A percentile compares a stretch with the other conserved stretches of the same genome.
These are phyloP conservation scores for Saturnispora galanensis DNA, from an alignment of 805 yeast species.

Conservation along the genomic window DNA sequence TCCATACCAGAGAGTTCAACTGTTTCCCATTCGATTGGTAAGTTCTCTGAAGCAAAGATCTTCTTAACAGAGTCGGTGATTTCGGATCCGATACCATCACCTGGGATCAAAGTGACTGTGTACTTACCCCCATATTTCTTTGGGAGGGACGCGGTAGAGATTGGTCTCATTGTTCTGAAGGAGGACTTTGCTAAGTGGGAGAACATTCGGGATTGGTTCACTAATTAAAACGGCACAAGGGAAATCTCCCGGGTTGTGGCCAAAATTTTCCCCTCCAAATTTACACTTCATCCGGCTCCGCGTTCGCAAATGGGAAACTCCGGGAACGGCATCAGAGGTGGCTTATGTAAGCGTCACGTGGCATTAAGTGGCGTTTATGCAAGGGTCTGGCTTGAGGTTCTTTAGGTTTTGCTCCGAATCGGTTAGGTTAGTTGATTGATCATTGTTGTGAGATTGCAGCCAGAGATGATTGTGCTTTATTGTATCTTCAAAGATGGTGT, in stretches of 20 bases:
- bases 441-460: too few species aligned
- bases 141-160: slow-evolving; percentile 41
- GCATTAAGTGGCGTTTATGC: too few species aligned
- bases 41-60: slow-evolving; percentile 75
- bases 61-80: slow-evolving; percentile 88
- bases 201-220: slow-evolving; percentile 16
- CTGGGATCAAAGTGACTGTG: slow-evolving; percentile 92
- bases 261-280: neutral
- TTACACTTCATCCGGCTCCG: neutral
- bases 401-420: too few species aligned
- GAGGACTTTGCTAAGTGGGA: slow-evolving; percentile 16
- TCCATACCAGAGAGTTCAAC: slow-evolving; percentile 57
- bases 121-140: slow-evolving; percentile 91
- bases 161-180: slow-evolving; percentile 18
- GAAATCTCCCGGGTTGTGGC: slow-evolving; percentile 2
- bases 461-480: too few species aligned
- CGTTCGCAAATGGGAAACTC: neutral
- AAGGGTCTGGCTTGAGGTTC: too few species aligned
- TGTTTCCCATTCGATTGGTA: slow-evolving; percentile 91
- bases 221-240: slow-evolving; percentile 3
- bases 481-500: too few species aligned
- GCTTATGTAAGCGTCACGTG: too few species aligned
- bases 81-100: slow-evolving; percentile 97
- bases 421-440: too few species aligned
- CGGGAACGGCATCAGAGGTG: neutral